These are phyloP conservation scores for Leccinum subrobustum DNA, from an alignment of 1,284 basidiomycete genomes.

Conservation along the genomic window DNA sequence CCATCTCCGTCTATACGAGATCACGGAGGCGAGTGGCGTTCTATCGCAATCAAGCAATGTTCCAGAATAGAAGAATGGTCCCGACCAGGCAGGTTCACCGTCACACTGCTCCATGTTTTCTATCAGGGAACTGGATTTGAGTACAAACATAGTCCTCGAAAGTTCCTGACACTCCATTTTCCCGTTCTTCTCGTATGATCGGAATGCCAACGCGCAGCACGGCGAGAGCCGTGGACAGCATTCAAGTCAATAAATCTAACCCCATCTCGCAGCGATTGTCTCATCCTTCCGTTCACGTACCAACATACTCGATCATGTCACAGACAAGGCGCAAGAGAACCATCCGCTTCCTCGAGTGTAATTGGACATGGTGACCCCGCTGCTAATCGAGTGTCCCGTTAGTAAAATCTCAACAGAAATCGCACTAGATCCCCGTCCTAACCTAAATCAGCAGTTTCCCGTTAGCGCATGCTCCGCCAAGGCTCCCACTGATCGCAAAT, in stretches of 20 bases:
- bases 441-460: not conserved
- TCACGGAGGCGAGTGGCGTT: constrained; percentile 26
- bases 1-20: constrained; percentile 17
- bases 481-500: not conserved
- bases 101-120: constrained; percentile 7
- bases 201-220: constrained; percentile 3
- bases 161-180: not conserved
- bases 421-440: not conserved
- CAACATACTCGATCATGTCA: not conserved
- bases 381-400: constrained; percentile 1
- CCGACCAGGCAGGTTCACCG: not conserved
- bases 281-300: constrained; percentile 1
- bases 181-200: constrained; percentile 13
- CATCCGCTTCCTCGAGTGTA: not conserved
- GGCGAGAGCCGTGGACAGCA: not conserved
- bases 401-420: not conserved
- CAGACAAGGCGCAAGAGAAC: not conserved
- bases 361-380: not conserved
- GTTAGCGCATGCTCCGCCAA: not conserved
- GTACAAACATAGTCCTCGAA: not conserved
- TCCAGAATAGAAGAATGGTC: constrained; percentile 12
- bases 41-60: constrained; percentile 4
- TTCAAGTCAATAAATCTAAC: not conserved
- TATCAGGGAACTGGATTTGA: not conserved
- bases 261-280: not conserved